Conservation (phyloP, 805 yeast species). For the Deakozyma indianensis region DNA sequence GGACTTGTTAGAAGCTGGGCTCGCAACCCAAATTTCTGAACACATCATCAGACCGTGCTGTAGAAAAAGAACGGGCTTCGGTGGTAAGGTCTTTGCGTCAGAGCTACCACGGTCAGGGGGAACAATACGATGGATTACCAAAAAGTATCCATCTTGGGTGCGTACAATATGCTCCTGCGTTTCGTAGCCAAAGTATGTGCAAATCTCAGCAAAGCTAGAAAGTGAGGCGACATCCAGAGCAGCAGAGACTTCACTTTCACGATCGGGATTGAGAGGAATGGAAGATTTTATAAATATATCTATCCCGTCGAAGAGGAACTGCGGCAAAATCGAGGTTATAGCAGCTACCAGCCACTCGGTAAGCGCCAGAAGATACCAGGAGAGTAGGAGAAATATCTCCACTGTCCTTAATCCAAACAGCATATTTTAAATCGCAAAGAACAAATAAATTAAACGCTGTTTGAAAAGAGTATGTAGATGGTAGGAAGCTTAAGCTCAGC, state of each 20-base stretch:
- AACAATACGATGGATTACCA: conserved; percentile 57
- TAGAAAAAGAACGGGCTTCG: conserved; percentile 46
- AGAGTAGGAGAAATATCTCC: not conserved
- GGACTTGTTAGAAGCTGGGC: conserved; percentile 31
- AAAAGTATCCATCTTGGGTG: conserved; percentile 63
- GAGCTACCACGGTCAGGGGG: conserved; percentile 4
- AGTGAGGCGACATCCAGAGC: conserved; percentile 3
- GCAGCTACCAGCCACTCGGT: conserved; percentile 11
- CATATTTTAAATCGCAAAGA: too few relatives aligned
- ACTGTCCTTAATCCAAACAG: not conserved
- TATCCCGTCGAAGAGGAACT: conserved; percentile 7
- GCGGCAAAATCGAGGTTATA: conserved; percentile 12
- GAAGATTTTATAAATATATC: not conserved
- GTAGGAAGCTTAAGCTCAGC: too few relatives aligned
- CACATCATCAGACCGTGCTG: conserved; percentile 90
- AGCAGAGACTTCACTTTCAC: not conserved
- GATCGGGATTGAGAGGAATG: not conserved
- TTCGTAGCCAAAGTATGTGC: conserved; percentile 49
- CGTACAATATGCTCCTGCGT: conserved; percentile 65
- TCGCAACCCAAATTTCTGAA: conserved; percentile 67
- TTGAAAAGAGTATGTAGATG: too few relatives aligned
- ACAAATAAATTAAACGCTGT: too few relatives aligned
- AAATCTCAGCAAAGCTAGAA: conserved; percentile 43
- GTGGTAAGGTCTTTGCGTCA: conserved; percentile 1
- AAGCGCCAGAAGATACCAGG: not conserved